phyloP scores from a whole-genome alignment of 2,329 filamentous ascomycete species.

The Lecanoromycetidae sp. region DNA sequence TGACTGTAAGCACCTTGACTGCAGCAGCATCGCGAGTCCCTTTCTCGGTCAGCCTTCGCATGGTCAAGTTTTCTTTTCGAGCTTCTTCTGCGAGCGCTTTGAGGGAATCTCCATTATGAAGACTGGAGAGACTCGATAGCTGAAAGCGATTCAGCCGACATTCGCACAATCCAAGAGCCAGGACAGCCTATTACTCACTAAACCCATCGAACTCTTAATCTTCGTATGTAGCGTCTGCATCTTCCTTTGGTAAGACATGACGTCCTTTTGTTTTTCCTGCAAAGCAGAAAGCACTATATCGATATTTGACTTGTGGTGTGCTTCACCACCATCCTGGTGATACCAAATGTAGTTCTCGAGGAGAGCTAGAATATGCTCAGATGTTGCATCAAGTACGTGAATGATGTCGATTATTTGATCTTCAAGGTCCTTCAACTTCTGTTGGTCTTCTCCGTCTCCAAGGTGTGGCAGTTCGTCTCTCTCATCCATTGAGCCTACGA shows the following conservation, averaged over 20 bases:
- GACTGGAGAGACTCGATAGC: conserved; percentile 13
- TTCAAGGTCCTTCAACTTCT: conserved; percentile 13
- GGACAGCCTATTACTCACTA: background rate
- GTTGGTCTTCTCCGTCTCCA: conserved; percentile 2
- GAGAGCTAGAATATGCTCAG: conserved; percentile 3
- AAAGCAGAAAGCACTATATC: background rate
- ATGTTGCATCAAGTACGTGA: background rate
- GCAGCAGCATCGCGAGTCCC: conserved; percentile 19
- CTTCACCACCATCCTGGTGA: background rate
- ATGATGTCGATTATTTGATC: conserved; percentile 5
- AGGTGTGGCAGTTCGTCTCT: background rate
- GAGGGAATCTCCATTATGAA: conserved; percentile 15
- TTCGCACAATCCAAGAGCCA: background rate
- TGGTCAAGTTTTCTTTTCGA: conserved; percentile 15
- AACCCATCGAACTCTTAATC: conserved; percentile 1
- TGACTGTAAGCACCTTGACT: conserved; percentile 20
- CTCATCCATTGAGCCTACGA: conserved; percentile 9
- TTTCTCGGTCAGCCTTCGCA: conserved; percentile 18
- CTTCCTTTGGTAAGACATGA: background rate
- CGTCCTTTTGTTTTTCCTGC: background rate
- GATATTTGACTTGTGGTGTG: background rate
- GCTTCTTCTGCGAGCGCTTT: conserved; percentile 16
- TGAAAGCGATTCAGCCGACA: background rate
- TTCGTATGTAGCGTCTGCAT: conserved; percentile 3
- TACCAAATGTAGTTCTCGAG: background rate